These are phyloP conservation scores for Blastomyces emzantsi DNA, from an alignment of 2,329 filamentous ascomycete species.

Conservation along the genomic window DNA sequence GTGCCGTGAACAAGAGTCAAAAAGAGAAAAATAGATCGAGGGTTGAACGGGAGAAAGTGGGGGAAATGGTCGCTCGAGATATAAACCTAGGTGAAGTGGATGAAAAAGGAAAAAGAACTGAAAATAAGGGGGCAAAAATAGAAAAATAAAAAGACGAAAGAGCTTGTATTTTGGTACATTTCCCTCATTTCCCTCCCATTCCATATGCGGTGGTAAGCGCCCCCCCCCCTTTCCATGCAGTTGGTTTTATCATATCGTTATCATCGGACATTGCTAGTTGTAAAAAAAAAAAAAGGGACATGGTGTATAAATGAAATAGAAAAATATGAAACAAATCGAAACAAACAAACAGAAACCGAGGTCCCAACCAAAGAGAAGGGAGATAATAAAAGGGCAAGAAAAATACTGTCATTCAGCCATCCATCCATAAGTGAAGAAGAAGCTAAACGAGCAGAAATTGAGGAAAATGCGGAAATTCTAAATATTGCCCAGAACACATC, in stretches of 20 bases:
- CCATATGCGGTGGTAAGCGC: background rate
- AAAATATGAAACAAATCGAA: background rate
- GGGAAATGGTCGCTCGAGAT: background rate
- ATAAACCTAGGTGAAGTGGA: background rate
- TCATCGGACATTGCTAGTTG: background rate
- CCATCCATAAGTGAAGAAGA: background rate
- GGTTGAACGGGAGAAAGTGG: background rate
- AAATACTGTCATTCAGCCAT: background rate
- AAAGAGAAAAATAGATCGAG: too few relatives aligned
- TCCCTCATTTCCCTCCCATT: background rate
- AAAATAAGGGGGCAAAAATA: background rate
- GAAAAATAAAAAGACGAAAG: constrained; percentile 6
- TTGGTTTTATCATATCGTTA: constrained; percentile 7
- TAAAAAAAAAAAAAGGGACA: constrained; percentile 9
- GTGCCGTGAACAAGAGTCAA: background rate
- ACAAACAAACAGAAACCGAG: constrained; percentile 7
- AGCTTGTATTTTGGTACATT: constrained; percentile 4
- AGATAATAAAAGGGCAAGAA: background rate
- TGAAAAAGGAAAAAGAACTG: background rate
- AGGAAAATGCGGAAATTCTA: background rate
- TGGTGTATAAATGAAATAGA: background rate
- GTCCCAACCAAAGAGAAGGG: constrained; percentile 2
- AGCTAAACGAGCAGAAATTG: background rate
- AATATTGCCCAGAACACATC: background rate
- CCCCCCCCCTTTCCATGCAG: background rate